phyloP scores from a whole-genome alignment of 306 rosid genomes.

The Glycyrrhiza uralensis region DNA sequence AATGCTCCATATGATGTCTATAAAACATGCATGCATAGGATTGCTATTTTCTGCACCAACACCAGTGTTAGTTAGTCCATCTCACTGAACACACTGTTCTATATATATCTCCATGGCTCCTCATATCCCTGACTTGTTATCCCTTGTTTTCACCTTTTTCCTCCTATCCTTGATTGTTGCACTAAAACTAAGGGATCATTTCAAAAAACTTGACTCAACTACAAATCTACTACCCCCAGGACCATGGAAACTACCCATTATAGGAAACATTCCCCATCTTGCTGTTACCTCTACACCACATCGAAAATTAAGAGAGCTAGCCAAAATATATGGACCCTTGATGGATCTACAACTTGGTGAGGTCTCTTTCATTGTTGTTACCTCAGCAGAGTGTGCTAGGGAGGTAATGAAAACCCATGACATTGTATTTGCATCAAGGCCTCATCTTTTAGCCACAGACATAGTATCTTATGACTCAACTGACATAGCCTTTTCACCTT shows the following conservation, averaged over 20 bases:
- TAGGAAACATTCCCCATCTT: constrained; percentile 26
- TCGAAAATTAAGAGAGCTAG: background rate
- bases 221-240: constrained; percentile 16
- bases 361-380: background rate
- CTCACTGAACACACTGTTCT: too few species aligned
- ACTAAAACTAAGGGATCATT: background rate
- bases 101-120: background rate
- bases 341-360: constrained; percentile 34
- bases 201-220: background rate
- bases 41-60: background rate
- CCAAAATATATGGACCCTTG: constrained; percentile 29
- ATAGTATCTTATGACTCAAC: background rate
- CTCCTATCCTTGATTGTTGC: background rate
- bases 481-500: constrained; percentile 9
- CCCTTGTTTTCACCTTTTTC: background rate
- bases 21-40: background rate
- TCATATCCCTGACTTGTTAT: background rate
- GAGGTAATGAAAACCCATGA: constrained; percentile 36
- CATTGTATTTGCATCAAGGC: constrained; percentile 27
- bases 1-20: background rate
- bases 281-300: constrained; percentile 5
- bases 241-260: constrained; percentile 24
- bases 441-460: background rate
- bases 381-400: constrained; percentile 29
- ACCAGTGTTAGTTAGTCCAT: background rate